These are phyloP conservation scores for Torulaspora gathmanii DNA, from an alignment of 805 yeast genomes.

Conservation along the genomic window DNA sequence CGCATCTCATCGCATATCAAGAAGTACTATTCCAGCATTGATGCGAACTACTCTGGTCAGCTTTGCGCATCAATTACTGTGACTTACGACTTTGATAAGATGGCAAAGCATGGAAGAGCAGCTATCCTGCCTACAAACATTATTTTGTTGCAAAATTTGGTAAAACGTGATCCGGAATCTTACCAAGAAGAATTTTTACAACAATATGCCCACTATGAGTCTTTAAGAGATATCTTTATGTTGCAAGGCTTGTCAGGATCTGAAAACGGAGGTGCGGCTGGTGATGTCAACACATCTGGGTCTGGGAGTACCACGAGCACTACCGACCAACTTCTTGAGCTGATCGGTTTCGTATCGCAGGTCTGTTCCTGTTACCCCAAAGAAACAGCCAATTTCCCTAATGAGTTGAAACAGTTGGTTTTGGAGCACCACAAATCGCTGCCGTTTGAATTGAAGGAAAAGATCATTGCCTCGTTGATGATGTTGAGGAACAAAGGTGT, in stretches of 20 bases:
- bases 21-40: not conserved
- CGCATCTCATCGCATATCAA: constrained; percentile 12
- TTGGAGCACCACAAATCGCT: constrained; percentile 73
- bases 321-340: constrained; percentile 60
- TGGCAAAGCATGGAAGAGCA: constrained; percentile 88
- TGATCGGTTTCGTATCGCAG: constrained; percentile 87
- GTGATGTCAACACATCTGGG: constrained; percentile 42
- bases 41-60: not conserved
- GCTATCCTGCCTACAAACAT: constrained; percentile 91
- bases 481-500: constrained; percentile 85
- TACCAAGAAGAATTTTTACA: constrained; percentile 90
- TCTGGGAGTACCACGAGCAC: constrained; percentile 23
- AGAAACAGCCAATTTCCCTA: constrained; percentile 80
- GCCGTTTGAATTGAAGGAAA: constrained; percentile 82
- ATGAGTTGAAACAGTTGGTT: constrained; percentile 66
- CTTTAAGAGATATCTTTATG: constrained; percentile 81
- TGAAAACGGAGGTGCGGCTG: constrained; percentile 27
- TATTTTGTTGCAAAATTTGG: constrained; percentile 84
- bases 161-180: constrained; percentile 89
- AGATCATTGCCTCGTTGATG: constrained; percentile 81
- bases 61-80: not conserved
- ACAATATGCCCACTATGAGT: constrained; percentile 88
- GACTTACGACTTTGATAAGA: constrained; percentile 25
- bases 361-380: constrained; percentile 87
- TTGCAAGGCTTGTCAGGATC: constrained; percentile 42